phyloP scores from a whole-genome alignment of 2,329 filamentous ascomycete genomes.

The Sporothrix luriei region DNA sequence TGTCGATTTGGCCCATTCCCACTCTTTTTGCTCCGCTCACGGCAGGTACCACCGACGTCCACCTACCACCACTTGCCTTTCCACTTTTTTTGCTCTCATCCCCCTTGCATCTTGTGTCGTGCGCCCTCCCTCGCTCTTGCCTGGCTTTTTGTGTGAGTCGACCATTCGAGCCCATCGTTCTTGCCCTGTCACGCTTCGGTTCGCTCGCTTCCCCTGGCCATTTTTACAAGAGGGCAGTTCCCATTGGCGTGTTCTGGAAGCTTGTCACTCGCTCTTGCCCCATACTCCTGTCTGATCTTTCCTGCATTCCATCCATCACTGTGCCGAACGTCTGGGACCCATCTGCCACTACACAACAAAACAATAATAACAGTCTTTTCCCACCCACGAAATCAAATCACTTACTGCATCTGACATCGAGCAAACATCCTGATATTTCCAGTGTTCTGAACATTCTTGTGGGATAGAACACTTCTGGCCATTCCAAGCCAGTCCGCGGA shows the following conservation, averaged over 20 bases:
- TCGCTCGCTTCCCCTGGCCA: slow-evolving; percentile 14
- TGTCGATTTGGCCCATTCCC: neutral
- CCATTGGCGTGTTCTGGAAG: slow-evolving; percentile 28
- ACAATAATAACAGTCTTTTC: neutral
- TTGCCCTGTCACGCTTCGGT: slow-evolving; percentile 17
- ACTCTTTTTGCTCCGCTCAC: slow-evolving; percentile 22
- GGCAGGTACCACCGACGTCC: slow-evolving; percentile 19
- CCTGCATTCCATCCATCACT: slow-evolving; percentile 17
- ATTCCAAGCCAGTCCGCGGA: neutral
- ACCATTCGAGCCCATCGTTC: neutral
- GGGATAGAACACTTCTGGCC: neutral
- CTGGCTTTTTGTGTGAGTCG: slow-evolving; percentile 9
- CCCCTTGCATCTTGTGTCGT: slow-evolving; percentile 19
- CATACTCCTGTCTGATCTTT: slow-evolving; percentile 2
- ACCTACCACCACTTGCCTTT: slow-evolving; percentile 13
- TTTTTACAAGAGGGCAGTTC: neutral
- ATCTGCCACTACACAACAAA: neutral
- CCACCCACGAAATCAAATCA: slow-evolving; percentile 2
- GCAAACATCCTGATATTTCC: neutral
- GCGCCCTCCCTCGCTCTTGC: slow-evolving; percentile 18
- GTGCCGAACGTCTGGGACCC: neutral
- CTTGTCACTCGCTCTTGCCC: slow-evolving; percentile 20
- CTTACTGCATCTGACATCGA: neutral
- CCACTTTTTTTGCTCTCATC: neutral
- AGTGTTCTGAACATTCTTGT: neutral